A percentile compares a stretch with the other conserved stretches of the same genome.
phyloP scores from a whole-genome alignment of 2,329 filamentous ascomycete species.

The Dactylellina parvicollis region DNA sequence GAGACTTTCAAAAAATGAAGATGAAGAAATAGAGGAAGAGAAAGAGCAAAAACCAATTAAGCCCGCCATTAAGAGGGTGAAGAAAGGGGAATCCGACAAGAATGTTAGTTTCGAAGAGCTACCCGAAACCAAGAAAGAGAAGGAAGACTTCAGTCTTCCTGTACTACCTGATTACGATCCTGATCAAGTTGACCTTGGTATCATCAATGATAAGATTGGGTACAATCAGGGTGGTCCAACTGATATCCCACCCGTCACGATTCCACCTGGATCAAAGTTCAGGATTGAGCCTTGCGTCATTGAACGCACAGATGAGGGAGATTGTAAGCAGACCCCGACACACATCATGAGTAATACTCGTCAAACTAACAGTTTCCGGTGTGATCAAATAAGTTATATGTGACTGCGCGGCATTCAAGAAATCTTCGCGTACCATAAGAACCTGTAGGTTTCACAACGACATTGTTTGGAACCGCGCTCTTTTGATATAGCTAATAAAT shows the following conservation, averaged over 20 bases:
- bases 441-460: conserved; percentile 24
- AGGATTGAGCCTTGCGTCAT: conserved; percentile 21
- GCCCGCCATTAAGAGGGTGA: neutral
- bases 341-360: neutral
- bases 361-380: neutral
- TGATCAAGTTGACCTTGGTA: conserved; percentile 4
- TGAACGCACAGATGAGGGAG: neutral
- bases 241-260: conserved; percentile 31
- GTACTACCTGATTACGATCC: conserved; percentile 16
- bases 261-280: conserved; percentile 25
- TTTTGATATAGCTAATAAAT: neutral
- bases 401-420: conserved; percentile 28
- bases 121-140: neutral
- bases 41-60: neutral
- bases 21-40: neutral
- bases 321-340: conserved; percentile 8
- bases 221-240: conserved; percentile 21
- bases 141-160: neutral
- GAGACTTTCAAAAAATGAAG: conserved; percentile 3
- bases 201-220: neutral
- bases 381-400: conserved; percentile 17
- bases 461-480: neutral
- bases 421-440: conserved; percentile 15
- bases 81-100: neutral
- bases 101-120: neutral